Evolutionary conservation across 139 green algal genomes (phyloP).

Genomic region (Asterochloris sp.): DNA sequence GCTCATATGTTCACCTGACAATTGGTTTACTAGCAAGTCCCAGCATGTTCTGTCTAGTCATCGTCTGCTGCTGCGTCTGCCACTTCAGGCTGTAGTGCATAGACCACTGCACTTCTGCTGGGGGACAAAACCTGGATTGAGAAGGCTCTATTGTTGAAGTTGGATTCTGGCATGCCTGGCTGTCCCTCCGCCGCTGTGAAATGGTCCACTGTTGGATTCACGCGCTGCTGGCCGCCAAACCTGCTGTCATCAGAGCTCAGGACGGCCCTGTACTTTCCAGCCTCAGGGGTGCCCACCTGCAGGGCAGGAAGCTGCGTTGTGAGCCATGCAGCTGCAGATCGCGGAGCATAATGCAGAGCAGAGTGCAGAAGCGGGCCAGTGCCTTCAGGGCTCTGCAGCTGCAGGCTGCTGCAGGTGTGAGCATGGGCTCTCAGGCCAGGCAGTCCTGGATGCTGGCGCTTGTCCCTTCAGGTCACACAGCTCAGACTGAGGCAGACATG

Average conservation of each 20-base stretch:
- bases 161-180: slow-evolving; percentile 22
- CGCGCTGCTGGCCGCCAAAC: slow-evolving; percentile 77
- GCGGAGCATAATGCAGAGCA: neutral
- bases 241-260: slow-evolving; percentile 83
- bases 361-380: neutral
- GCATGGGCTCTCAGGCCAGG: neutral
- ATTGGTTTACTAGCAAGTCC: too few relatives aligned
- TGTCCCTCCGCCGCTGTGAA: slow-evolving; percentile 61
- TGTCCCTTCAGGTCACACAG: neutral
- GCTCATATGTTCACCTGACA: too few relatives aligned
- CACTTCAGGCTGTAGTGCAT: slow-evolving; percentile 11
- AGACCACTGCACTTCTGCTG: slow-evolving; percentile 55
- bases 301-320: neutral
- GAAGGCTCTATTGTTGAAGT: slow-evolving; percentile 49
- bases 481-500: too few relatives aligned
- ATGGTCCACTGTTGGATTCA: slow-evolving; percentile 70
- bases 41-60: too few relatives aligned
- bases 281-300: slow-evolving; percentile 54
- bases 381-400: neutral
- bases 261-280: slow-evolving; percentile 80
- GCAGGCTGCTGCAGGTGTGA: neutral
- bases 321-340: neutral
- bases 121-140: slow-evolving; percentile 58
- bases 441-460: neutral
- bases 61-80: too few relatives aligned